Conservation (phyloP, 225 moss, liverwort and hornwort genomes). For the Anthoceros angustus region DNA sequence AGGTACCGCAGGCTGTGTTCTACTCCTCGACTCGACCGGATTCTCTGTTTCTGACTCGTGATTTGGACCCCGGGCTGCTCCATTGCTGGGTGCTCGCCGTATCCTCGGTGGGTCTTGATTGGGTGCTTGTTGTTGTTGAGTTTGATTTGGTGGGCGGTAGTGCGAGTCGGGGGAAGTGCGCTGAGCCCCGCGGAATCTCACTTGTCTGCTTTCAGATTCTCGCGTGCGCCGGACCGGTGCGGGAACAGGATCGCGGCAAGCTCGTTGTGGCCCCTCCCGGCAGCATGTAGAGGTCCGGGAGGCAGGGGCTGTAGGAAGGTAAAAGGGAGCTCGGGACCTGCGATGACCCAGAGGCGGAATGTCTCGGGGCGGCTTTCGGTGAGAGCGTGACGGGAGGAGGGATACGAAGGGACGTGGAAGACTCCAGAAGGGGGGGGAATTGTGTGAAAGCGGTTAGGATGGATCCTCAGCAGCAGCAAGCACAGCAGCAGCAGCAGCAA, state of each 20-base stretch:
- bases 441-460: no score
- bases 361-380: neutral
- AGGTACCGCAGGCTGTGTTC: no score
- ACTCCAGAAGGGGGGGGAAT: neutral
- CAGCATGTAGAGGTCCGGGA: constrained; percentile 2
- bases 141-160: no score
- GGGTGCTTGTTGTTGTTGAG: no score
- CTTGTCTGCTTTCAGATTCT: no score
- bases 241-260: neutral
- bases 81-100: no score
- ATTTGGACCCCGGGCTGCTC: no score
- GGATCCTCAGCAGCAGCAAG: constrained; percentile 2
- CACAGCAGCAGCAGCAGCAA: neutral
- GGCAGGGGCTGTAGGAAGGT: neutral
- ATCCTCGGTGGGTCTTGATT: no score
- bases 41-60: no score
- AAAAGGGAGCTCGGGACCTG: neutral
- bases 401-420: neutral
- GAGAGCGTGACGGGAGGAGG: neutral
- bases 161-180: no score
- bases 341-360: neutral
- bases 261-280: neutral
- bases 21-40: no score
- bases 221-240: neutral
- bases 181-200: no score